phyloP scores from a whole-genome alignment of 2,329 filamentous ascomycete genomes.

The Talaromyces sp. region DNA sequence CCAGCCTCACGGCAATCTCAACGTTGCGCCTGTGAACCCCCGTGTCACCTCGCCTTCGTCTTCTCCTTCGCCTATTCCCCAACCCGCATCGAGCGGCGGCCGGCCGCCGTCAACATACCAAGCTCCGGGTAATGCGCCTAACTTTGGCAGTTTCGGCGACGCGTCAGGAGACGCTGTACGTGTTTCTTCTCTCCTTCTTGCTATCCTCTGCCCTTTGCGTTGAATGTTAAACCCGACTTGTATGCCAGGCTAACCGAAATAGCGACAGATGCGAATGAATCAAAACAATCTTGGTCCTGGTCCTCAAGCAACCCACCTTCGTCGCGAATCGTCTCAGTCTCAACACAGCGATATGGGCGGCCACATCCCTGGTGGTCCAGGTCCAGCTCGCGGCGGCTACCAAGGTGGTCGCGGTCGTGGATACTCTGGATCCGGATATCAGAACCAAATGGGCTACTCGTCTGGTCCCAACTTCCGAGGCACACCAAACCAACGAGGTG shows the following conservation, averaged over 20 bases:
- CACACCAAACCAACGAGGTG: constrained; percentile 51
- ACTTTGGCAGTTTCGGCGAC: constrained; percentile 81
- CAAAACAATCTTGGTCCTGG: constrained; percentile 60
- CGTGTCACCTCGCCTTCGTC: constrained; percentile 78
- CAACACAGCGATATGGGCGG: constrained; percentile 70
- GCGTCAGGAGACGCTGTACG: constrained; percentile 49
- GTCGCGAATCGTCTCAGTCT: constrained; percentile 83
- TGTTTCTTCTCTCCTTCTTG: constrained; percentile 22
- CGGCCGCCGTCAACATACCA: constrained; percentile 74
- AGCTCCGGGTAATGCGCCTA: constrained; percentile 67
- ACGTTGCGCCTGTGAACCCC: constrained; percentile 59
- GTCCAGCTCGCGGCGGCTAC: constrained; percentile 54
- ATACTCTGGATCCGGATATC: constrained; percentile 52
- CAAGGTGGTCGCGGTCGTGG: constrained; percentile 56
- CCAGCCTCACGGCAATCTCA: constrained; percentile 41
- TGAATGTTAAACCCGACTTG: constrained; percentile 16
- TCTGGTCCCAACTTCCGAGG: constrained; percentile 53
- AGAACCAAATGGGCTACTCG: constrained; percentile 53
- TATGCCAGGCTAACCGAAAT: constrained; percentile 20
- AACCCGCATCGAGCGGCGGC: constrained; percentile 77
- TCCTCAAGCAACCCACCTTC: constrained; percentile 70
- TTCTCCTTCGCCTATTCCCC: constrained; percentile 90
- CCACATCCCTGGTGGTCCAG: constrained; percentile 50
- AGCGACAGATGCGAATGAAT: constrained; percentile 68
- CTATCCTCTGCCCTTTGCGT: constrained; percentile 18